Percentiles rank a stretch among this genome's conserved stretches.
Conservation (phyloP, 345 rosid species). For the Aurinia saxatilis region DNA sequence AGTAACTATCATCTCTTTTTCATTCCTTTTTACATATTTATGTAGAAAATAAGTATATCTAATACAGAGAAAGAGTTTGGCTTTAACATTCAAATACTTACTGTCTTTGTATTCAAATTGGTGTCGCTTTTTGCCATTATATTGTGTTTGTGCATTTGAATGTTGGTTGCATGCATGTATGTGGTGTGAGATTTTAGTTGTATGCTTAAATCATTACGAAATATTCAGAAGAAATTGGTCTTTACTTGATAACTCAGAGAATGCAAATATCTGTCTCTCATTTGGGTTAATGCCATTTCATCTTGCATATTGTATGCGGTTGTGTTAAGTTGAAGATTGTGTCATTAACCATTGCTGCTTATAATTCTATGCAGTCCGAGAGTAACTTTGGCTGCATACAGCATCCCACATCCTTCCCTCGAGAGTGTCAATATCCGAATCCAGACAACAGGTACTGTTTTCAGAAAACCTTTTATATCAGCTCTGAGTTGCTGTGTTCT, state of each 20-base stretch:
- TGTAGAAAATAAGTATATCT: no score
- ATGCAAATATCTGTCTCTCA: not conserved
- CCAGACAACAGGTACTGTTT: conserved; percentile 76
- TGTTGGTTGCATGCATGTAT: not conserved
- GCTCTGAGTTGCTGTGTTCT: not conserved
- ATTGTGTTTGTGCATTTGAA: not conserved
- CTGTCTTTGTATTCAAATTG: not conserved
- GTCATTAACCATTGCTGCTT: not conserved
- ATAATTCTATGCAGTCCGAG: conserved; percentile 63
- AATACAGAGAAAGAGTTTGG: no score
- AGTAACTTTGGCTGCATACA: conserved; percentile 62
- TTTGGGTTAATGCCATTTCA: not conserved
- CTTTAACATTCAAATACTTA: no score
- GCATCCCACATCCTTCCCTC: conserved; percentile 91
- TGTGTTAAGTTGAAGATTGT: not conserved
- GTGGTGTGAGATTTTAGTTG: not conserved
- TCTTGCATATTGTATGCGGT: not conserved
- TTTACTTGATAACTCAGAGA: no score
- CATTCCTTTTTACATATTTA: no score
- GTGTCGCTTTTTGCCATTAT: not conserved
- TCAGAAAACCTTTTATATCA: not conserved
- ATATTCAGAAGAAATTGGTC: not conserved
- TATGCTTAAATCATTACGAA: no score
- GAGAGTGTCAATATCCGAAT: conserved; percentile 69
- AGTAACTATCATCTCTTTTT: conserved; percentile 39